Evolutionary conservation across 208 protist genomes (phyloP).

Genomic region (Acanthamoeba triangularis): DNA sequence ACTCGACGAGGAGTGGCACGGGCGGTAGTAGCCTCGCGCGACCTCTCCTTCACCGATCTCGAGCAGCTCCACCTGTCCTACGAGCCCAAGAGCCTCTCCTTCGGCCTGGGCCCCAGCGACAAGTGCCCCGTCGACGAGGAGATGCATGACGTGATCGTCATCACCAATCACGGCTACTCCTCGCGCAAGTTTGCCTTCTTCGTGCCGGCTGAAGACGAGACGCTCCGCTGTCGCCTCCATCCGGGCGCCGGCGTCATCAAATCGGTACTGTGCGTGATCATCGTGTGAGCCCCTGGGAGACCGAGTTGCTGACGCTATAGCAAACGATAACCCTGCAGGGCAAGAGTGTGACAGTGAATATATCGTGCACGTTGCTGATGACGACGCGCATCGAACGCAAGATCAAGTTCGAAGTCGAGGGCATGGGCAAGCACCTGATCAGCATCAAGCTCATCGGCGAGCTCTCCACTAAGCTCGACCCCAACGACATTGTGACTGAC

Average conservation of each 20-base stretch:
- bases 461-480: slow-evolving; percentile 68
- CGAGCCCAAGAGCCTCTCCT: slow-evolving; percentile 49
- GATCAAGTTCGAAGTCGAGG: slow-evolving; percentile 75
- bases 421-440: slow-evolving; percentile 55
- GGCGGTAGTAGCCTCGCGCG: neutral
- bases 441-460: slow-evolving; percentile 64
- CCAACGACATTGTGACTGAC: slow-evolving; percentile 15
- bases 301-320: too few species aligned
- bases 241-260: slow-evolving; percentile 55
- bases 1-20: neutral
- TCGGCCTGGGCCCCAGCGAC: slow-evolving; percentile 33
- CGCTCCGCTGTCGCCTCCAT: slow-evolving; percentile 3
- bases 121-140: slow-evolving; percentile 74
- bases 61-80: slow-evolving; percentile 59
- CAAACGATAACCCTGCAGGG: too few species aligned
- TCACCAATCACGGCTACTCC: slow-evolving; percentile 56
- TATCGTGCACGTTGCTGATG: slow-evolving; percentile 68
- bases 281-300: too few species aligned
- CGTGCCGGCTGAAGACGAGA: slow-evolving; percentile 67
- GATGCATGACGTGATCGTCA: slow-evolving; percentile 35
- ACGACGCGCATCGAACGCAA: slow-evolving; percentile 63
- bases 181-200: slow-evolving; percentile 70
- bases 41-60: slow-evolving; percentile 67
- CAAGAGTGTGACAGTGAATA: slow-evolving; percentile 40
- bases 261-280: neutral